phyloP scores from a whole-genome alignment of 2,329 filamentous ascomycete species.

The Ophiostoma triangulosporum region DNA sequence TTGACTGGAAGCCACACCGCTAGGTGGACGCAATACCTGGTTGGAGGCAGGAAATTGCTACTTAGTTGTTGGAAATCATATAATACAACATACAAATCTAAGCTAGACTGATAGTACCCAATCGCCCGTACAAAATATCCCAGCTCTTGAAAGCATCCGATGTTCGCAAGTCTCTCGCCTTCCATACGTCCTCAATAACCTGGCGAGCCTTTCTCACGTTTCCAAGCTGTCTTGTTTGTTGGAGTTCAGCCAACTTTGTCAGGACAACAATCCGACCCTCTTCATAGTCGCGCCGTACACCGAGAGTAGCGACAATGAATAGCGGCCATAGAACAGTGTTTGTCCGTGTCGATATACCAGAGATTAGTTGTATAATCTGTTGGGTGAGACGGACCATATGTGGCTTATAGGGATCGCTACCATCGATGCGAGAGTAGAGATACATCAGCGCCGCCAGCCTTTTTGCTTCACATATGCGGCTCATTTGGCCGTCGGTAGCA shows the following conservation, averaged over 20 bases:
- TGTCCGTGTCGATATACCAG: constrained; percentile 17
- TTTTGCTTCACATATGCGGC: constrained; percentile 16
- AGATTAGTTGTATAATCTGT: constrained; percentile 16
- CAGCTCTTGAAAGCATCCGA: constrained; percentile 5
- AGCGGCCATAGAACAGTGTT: constrained; percentile 16
- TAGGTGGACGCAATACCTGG: no score
- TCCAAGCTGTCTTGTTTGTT: constrained; percentile 19
- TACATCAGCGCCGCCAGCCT: constrained; percentile 19
- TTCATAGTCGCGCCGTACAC: constrained; percentile 17
- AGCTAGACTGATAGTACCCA: background rate
- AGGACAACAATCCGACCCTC: constrained; percentile 17
- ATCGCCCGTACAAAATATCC: background rate
- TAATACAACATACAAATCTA: background rate
- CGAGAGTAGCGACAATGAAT: constrained; percentile 20
- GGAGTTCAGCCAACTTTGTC: constrained; percentile 15
- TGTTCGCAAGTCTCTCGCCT: constrained; percentile 16
- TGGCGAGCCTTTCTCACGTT: constrained; percentile 20
- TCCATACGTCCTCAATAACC: constrained; percentile 21
- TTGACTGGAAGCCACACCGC: no score
- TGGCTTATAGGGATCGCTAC: constrained; percentile 16
- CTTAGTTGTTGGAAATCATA: no score
- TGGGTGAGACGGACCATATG: constrained; percentile 14
- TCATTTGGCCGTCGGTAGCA: background rate
- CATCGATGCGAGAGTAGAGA: constrained; percentile 18
- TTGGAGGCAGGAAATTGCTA: no score